phyloP scores from a whole-genome alignment of 495 filamentous ascomycete genomes.

The Zalerion maritima region DNA sequence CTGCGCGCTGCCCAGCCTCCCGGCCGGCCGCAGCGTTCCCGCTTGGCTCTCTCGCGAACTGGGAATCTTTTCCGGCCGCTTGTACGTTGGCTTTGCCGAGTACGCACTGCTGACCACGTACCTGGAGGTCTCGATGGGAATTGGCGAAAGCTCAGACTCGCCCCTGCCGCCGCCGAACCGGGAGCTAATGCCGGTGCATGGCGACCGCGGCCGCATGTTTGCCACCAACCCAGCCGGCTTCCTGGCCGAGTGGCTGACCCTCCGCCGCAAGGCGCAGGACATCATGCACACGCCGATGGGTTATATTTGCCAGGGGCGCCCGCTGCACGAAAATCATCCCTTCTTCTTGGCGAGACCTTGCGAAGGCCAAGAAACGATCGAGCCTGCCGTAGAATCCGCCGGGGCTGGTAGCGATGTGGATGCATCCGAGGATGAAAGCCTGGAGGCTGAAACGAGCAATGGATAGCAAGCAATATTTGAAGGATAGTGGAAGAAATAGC shows the following conservation, averaged over 20 bases:
- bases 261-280: constrained; percentile 36
- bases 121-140: background rate
- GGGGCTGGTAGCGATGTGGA: constrained; percentile 10
- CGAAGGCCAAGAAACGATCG: constrained; percentile 1
- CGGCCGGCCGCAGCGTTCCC: constrained; percentile 18
- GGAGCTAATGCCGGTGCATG: background rate
- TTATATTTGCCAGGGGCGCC: constrained; percentile 31
- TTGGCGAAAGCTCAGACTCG: background rate
- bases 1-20: constrained; percentile 32
- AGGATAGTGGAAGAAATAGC: no score
- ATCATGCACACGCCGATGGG: constrained; percentile 42
- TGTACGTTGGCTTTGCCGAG: constrained; percentile 37
- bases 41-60: constrained; percentile 36
- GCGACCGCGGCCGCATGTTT: constrained; percentile 7
- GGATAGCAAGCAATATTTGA: no score
- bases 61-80: constrained; percentile 38
- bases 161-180: no score
- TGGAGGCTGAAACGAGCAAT: no score
- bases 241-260: constrained; percentile 35
- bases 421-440: constrained; percentile 7
- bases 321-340: constrained; percentile 19
- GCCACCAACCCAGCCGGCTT: constrained; percentile 21
- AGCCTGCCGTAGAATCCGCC: constrained; percentile 7
- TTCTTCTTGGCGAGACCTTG: constrained; percentile 20
- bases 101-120: constrained; percentile 6